Percentiles rank a stretch among this genome's conserved stretches.
Conservation (phyloP, 2,329 filamentous ascomycete genomes). For the Tolypocladium sp. region DNA sequence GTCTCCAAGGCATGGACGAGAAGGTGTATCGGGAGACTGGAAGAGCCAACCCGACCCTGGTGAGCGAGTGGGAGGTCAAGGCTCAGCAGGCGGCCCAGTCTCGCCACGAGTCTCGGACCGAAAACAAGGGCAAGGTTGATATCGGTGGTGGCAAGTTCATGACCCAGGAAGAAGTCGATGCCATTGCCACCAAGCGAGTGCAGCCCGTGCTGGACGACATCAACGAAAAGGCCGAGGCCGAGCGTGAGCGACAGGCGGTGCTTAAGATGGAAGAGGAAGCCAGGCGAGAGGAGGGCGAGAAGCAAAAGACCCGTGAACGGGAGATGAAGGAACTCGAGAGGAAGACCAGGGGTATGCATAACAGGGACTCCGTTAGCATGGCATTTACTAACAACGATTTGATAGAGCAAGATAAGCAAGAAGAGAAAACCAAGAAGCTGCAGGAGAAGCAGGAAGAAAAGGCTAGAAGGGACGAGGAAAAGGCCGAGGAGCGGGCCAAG, state of each 20-base stretch:
- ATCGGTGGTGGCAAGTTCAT: slow-evolving; percentile 78
- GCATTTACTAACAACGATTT: slow-evolving; percentile 6
- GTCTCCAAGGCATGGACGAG: slow-evolving; percentile 73
- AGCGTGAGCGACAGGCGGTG: slow-evolving; percentile 59
- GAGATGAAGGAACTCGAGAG: slow-evolving; percentile 44
- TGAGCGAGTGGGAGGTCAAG: slow-evolving; percentile 71
- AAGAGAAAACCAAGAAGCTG: slow-evolving; percentile 16
- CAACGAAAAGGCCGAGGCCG: slow-evolving; percentile 64
- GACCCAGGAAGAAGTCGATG: slow-evolving; percentile 67
- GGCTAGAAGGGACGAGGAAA: slow-evolving; percentile 12
- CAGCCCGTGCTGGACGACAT: slow-evolving; percentile 84
- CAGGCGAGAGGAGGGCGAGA: slow-evolving; percentile 40
- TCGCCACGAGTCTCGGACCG: slow-evolving; percentile 51
- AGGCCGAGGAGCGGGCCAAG: slow-evolving; percentile 25
- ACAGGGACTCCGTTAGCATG: not conserved
- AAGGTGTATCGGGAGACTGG: slow-evolving; percentile 70
- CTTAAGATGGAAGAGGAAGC: slow-evolving; percentile 51
- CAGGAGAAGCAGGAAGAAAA: slow-evolving; percentile 34
- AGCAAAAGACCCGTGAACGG: slow-evolving; percentile 38
- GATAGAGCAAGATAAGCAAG: slow-evolving; percentile 37
- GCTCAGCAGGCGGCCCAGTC: slow-evolving; percentile 60
- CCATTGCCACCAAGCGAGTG: slow-evolving; percentile 66
- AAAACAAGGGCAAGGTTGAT: slow-evolving; percentile 48
- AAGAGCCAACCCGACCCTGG: slow-evolving; percentile 56
- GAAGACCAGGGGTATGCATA: slow-evolving; percentile 49